Evolutionary conservation across 768 basidiomycete genomes (phyloP), one percentile per base, ranked within the genome.

Genomic region (Russula abietina): DNA sequence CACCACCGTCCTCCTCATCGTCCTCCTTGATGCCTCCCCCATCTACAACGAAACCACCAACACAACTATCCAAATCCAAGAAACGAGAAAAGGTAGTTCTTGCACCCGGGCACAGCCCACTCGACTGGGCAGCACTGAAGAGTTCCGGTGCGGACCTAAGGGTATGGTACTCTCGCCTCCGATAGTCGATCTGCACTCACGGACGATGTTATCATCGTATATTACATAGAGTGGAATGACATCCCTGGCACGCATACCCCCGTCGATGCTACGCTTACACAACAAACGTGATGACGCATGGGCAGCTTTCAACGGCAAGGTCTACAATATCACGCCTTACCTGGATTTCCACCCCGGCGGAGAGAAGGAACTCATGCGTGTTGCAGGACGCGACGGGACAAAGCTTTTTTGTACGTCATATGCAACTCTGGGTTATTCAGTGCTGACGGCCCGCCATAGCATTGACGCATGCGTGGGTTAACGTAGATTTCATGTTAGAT

Each of bases 321-420:
- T 99, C 19, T 99, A 99, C 76, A 98, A 98, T 71, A 91, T 99
- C 55, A 94, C 93, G 2, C 83, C 90, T 0, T 99, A 97, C 74
- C 75, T 97, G 7, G 77, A 86, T 2, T 99, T 87, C 69, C 96
- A 98, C 74, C 96, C 96, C 1, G 96, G 96, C 7, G 96, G 96
- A 16, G 93, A 89, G 77, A 87, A 86, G 67, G 93, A 98, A 72
- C 78, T 99, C 49, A 89, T 99, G 92, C 83, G 96, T 22, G 89
- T 89, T 24, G 97, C 95, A 10, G 97, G 97, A 0, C 80, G 93
- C 60, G 97, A 99, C 70, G 97, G 96, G 14, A 93, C 94, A 0
- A 89, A 91, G 71, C 79, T 99, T 12, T 98, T 99, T 69, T 88
- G 96, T 96, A 72, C 69, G 89, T 74, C 36, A 28, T 65, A 4